Conservation (phyloP, 441 rosid genomes). For the Geranium incanum region DNA sequence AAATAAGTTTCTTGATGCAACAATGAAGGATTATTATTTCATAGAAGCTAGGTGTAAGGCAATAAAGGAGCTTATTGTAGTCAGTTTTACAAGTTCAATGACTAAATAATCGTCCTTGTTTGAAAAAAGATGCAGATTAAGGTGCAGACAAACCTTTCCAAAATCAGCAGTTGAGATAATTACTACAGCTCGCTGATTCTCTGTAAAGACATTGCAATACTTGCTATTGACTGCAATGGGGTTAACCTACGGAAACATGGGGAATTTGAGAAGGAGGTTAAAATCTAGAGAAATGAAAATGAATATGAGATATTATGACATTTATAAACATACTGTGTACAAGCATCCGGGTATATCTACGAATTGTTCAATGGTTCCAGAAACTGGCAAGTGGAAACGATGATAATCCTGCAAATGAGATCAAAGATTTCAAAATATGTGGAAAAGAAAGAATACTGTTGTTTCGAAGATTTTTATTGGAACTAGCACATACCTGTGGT, state of each 20-base stretch:
- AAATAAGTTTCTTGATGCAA: background rate
- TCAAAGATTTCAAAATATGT: constrained; percentile 6
- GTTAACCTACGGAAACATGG: constrained; percentile 50
- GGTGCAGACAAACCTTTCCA: constrained; percentile 58
- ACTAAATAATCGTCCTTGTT: background rate
- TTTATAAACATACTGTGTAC: constrained; percentile 53
- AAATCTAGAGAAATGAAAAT: background rate
- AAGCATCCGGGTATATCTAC: constrained; percentile 65
- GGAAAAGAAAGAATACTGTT: background rate
- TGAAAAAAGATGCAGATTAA: background rate
- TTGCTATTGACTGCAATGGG: constrained; percentile 92
- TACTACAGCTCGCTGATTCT: constrained; percentile 71
- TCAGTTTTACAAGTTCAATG: background rate
- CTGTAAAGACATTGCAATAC: constrained; percentile 87
- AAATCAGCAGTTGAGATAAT: constrained; percentile 64
- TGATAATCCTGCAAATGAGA: constrained; percentile 66
- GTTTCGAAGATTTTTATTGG: background rate
- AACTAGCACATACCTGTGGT: constrained; percentile 54
- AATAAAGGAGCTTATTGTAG: background rate
- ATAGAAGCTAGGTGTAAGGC: background rate
- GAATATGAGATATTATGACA: background rate
- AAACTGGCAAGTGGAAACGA: constrained; percentile 80
- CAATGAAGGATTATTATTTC: background rate
- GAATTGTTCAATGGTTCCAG: constrained; percentile 61
- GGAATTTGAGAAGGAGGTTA: background rate